phyloP scores from a whole-genome alignment of 1,139 yeast genomes.

The Zygosaccharomyces pseudobailii region DNA sequence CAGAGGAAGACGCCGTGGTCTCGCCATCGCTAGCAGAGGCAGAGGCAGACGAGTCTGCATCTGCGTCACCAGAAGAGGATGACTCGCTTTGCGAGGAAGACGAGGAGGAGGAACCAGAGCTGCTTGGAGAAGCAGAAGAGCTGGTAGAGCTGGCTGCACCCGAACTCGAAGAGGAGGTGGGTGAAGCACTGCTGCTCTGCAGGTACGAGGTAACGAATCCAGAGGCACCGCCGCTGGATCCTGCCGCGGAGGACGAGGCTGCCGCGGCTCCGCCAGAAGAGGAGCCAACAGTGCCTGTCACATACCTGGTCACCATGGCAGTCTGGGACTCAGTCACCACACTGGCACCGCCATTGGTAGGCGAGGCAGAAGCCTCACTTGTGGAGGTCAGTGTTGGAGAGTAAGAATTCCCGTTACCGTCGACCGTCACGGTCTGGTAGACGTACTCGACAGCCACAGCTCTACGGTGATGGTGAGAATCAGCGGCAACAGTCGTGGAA shows the following conservation, averaged over 20 bases:
- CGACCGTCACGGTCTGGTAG: slow-evolving; percentile 70
- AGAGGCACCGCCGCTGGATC: slow-evolving; percentile 7
- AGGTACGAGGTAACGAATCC: slow-evolving; percentile 1
- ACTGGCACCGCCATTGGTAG: slow-evolving; percentile 22
- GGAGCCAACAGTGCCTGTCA: slow-evolving; percentile 31
- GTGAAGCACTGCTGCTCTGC: not conserved
- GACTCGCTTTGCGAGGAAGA: slow-evolving; percentile 28
- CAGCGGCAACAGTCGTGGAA: slow-evolving; percentile 23
- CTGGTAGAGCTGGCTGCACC: not conserved
- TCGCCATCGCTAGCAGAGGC: slow-evolving; percentile 19
- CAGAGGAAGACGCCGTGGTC: slow-evolving; percentile 35
- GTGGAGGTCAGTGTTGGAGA: slow-evolving; percentile 18
- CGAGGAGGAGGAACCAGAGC: slow-evolving; percentile 30
- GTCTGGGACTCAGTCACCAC: slow-evolving; percentile 24
- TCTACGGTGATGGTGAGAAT: slow-evolving; percentile 61
- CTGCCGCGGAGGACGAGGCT: slow-evolving; percentile 20
- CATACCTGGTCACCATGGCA: slow-evolving; percentile 28
- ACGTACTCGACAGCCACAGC: slow-evolving; percentile 78
- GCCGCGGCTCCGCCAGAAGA: slow-evolving; percentile 11
- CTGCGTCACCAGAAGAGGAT: slow-evolving; percentile 23
- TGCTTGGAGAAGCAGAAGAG: slow-evolving; percentile 17
- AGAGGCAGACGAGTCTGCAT: slow-evolving; percentile 25
- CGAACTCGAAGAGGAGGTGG: not conserved
- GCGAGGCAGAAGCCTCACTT: slow-evolving; percentile 22
- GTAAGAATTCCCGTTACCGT: slow-evolving; percentile 49